Base-by-base conservation (phyloP, 352 stramenopile species). In the Aphanomyces invadans region DNA sequence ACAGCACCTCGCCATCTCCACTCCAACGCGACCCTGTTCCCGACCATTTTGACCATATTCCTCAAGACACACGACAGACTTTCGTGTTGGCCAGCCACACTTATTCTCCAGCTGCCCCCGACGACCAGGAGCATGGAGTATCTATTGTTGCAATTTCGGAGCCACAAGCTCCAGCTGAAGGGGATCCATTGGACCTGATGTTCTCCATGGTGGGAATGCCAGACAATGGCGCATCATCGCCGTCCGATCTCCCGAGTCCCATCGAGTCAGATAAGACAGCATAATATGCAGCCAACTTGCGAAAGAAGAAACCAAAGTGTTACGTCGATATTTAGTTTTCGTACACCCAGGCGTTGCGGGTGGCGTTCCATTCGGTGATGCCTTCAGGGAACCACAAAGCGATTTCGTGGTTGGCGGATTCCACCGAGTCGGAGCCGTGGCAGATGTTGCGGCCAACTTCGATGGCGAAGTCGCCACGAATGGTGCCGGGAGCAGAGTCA, bases 321-420 rank as follows among this genome's bases (percentile, higher is more conserved):
- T 7, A 55, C 15, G 7, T 55, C 12, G 48, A 56, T 36, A 64
- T 73, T 80, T 87, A 92, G 65, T 90, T 92, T 73, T 99, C 96
- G 86, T 98, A 98, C 65, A 99, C 86, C 96, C 96, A 99, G 63
- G 92, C 76, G 70, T 92, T 79, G 74, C 95, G 92, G 67, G 75
- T 85, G 44, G 91, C 83, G 76, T 76, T 77, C 86, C 92, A 99
- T 69, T 98, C 86, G 42, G 78, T 78, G 62, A 98, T 69, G 64
- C 95, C 96, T 70, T 96, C 85, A 17, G 86, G 87, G 87, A 99
- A 99, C 97, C 97, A 99, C 53, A 98, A 86, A 17, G 72, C 87
- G 79, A 99, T 99, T 81, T 99, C 97, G 66, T 96, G 87, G 52
- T 99, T 83, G 72, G 97, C 97, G 71, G 86, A 97, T 62, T 99